These are phyloP conservation scores for Trichothecium roseum DNA, from an alignment of 2,329 filamentous ascomycete species.

Conservation along the genomic window DNA sequence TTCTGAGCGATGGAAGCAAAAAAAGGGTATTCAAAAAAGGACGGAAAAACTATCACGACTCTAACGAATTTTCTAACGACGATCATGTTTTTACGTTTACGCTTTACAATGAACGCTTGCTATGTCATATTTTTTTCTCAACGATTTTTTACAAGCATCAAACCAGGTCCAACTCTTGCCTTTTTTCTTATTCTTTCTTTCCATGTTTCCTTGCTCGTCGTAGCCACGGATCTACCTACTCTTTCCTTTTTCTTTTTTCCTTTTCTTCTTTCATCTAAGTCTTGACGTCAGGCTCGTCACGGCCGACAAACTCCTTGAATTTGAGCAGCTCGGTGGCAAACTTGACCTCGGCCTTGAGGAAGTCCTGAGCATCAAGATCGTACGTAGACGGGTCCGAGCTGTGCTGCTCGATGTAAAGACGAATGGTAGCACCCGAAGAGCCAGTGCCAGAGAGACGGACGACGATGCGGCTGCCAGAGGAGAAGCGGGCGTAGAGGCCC, in stretches of 20 bases:
- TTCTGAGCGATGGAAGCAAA: too few relatives aligned
- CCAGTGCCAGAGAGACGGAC: conserved; percentile 92
- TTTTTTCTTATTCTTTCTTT: too few relatives aligned
- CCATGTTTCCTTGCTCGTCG: not conserved
- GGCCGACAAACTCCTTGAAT: conserved; percentile 87
- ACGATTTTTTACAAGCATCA: not conserved
- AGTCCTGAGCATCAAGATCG: conserved; percentile 78
- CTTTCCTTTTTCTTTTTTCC: not conserved
- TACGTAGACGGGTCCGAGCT: conserved; percentile 72
- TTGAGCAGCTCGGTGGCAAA: conserved; percentile 78
- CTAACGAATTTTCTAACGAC: not conserved
- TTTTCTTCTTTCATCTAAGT: conserved; percentile 45
- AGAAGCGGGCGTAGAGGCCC: conserved; percentile 89
- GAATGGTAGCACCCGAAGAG: conserved; percentile 89
- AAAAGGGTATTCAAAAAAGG: too few relatives aligned
- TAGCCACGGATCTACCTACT: not conserved
- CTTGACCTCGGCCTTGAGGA: conserved; percentile 81
- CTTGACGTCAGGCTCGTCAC: conserved; percentile 92
- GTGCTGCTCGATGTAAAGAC: conserved; percentile 95
- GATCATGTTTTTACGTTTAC: conserved; percentile 1
- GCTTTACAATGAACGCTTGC: not conserved
- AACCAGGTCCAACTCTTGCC: not conserved
- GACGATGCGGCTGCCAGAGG: conserved; percentile 88
- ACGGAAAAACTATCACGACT: not conserved
- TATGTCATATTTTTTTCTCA: conserved; percentile 1